Evolutionary conservation across 163 green algal genomes (phyloP), one percentile per base, ranked within the genome.

Genomic region (Coccomyxa subellipsoidea): DNA sequence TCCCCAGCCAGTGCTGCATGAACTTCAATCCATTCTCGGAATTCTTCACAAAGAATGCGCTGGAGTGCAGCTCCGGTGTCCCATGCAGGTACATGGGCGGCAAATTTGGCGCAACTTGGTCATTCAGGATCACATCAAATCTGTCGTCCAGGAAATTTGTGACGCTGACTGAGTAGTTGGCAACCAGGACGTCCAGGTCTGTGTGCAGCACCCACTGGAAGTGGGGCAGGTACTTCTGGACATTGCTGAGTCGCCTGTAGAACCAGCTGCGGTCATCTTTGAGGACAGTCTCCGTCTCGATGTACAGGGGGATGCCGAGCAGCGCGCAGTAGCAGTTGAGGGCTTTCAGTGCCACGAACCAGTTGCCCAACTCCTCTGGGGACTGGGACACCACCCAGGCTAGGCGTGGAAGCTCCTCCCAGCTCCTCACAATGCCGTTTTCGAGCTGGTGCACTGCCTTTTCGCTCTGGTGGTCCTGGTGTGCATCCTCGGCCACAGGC

Each of bases 201-300:
- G 18, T 38, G 69, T 75, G 69, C 18, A 75, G n/a, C n/a, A 75
- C 69, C 69, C 69, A 75, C 69, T 75, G 69, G 69, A 75, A 75
- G 31, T 75, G 7, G 1, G 69, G 69, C n/a, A 75, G 69, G 31
- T 75, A 75, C 7, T 75, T 75, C 69, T 75, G n/a, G 21, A 69
- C 54, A 69, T 69, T 69, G 18, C 54, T 18, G 18, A 69, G 54
- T 21, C 54, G 54, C 31, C 31, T 36, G 31, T 75, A 75, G 4
- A 75, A 75, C n/a, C 31, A 75, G 9, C 21, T 18, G 69, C 69
- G 69, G 7, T 23, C 23, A 8, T 59, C 47, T 1, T 6, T 5
- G 4, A 59, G 1, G 47, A 59, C 21, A 8, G 47, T 59, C 47
- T 59, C 47, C 21, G 47, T 59, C 47, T 59, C 47, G 5, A 59